Conservation (phyloP, 2,329 filamentous ascomycete genomes). For the Pseudogymnoascus sp. region DNA sequence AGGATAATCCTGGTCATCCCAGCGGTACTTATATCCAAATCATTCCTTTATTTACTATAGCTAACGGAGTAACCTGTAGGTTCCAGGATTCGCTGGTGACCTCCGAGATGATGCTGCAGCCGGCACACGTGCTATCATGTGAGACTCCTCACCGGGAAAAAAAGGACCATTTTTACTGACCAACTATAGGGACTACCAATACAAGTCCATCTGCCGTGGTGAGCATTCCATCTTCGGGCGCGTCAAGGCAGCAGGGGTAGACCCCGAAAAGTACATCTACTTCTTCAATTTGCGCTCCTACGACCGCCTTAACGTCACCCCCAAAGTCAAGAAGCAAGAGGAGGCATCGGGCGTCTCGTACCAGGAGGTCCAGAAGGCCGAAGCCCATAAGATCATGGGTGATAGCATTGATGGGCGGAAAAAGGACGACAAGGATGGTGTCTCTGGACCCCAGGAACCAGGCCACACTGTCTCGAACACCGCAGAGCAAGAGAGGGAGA, state of each 20-base stretch:
- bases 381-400: slow-evolving; percentile 83
- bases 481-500: slow-evolving; percentile 32
- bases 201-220: slow-evolving; percentile 88
- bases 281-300: slow-evolving; percentile 91
- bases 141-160: background rate
- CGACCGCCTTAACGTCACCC: slow-evolving; percentile 81
- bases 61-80: slow-evolving; percentile 23
- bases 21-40: slow-evolving; percentile 31
- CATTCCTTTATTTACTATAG: background rate
- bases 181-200: slow-evolving; percentile 67
- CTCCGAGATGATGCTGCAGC: slow-evolving; percentile 72
- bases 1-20: slow-evolving; percentile 85
- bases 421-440: slow-evolving; percentile 29
- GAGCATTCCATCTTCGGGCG: slow-evolving; percentile 84
- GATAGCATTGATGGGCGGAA: slow-evolving; percentile 56
- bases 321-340: slow-evolving; percentile 64
- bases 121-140: slow-evolving; percentile 83
- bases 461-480: slow-evolving; percentile 26
- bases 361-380: slow-evolving; percentile 74
- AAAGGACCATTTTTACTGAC: slow-evolving; percentile 27
- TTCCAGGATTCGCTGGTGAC: slow-evolving; percentile 92
- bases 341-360: slow-evolving; percentile 76
- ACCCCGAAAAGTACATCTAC: slow-evolving; percentile 76
- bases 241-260: slow-evolving; percentile 63
- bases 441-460: background rate